Percentiles rank a stretch among this genome's conserved stretches.
Evolutionary conservation across 495 filamentous ascomycete species (phyloP).

Genomic region (Bathelium albidoporum): DNA sequence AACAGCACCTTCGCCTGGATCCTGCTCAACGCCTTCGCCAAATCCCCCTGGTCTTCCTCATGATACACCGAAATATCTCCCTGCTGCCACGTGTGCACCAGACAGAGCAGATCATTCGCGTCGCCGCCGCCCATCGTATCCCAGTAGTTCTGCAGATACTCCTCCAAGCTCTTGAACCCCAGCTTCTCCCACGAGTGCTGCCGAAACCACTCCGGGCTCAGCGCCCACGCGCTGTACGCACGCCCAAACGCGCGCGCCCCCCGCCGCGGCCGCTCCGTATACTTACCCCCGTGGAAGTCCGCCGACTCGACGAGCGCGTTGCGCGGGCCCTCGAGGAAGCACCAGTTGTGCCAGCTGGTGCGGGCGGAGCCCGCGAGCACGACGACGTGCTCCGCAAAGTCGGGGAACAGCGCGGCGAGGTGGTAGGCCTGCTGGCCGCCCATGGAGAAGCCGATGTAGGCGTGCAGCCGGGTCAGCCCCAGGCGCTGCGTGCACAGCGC

Average conservation of each 20-base stretch:
- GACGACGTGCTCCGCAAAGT: slow-evolving; percentile 32
- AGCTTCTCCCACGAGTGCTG: slow-evolving; percentile 30
- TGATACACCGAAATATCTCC: slow-evolving; percentile 32
- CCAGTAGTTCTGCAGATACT: slow-evolving; percentile 30
- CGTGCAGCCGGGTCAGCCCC: slow-evolving; percentile 19
- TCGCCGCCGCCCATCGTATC: slow-evolving; percentile 32
- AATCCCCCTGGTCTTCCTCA: slow-evolving; percentile 27
- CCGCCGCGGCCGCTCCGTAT: slow-evolving; percentile 22
- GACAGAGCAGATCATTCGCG: slow-evolving; percentile 34
- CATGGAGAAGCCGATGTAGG: slow-evolving; percentile 40
- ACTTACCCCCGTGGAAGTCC: slow-evolving; percentile 35
- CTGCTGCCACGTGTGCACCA: slow-evolving; percentile 38
- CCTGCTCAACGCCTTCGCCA: slow-evolving; percentile 29
- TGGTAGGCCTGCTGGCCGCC: slow-evolving; percentile 42
- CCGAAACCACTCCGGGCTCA: slow-evolving; percentile 35
- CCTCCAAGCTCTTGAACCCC: slow-evolving; percentile 29
- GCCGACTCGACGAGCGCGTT: slow-evolving; percentile 31
- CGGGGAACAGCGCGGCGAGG: slow-evolving; percentile 33
- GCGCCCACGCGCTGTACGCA: slow-evolving; percentile 38
- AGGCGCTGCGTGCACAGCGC: slow-evolving; percentile 19
- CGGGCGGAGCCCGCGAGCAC: slow-evolving; percentile 33
- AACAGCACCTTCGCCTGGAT: slow-evolving; percentile 35
- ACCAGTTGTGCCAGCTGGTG: slow-evolving; percentile 38
- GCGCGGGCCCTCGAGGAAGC: slow-evolving; percentile 40
- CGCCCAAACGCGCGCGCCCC: slow-evolving; percentile 35